A percentile compares a stretch with the other conserved stretches of the same genome.
Conservation (phyloP, 345 rosid genomes). For the Corchorus olitorius region DNA sequence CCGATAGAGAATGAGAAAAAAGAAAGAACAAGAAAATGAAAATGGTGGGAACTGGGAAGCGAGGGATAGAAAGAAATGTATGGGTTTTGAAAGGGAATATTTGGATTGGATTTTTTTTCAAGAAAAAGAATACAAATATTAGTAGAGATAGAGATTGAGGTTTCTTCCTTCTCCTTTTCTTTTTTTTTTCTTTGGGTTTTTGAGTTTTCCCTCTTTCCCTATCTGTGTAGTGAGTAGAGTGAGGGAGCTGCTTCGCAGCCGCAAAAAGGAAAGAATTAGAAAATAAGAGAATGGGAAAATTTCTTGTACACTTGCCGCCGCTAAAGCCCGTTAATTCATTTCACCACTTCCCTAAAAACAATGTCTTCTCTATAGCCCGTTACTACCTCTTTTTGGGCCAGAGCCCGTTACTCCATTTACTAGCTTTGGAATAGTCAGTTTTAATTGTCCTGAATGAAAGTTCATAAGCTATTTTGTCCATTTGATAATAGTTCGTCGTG, state of each 20-base stretch:
- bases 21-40: background rate
- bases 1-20: background rate
- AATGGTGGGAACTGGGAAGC: background rate
- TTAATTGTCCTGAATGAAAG: no score
- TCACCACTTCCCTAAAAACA: no score
- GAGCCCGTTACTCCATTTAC: no score
- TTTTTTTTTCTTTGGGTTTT: background rate
- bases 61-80: background rate
- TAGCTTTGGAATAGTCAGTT: no score
- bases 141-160: constrained; percentile 10
- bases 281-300: background rate
- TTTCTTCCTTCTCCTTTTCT: background rate
- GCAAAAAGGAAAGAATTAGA: background rate
- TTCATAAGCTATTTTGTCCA: no score
- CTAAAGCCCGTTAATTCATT: background rate
- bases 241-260: background rate
- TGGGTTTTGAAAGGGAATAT: background rate
- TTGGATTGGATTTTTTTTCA: background rate
- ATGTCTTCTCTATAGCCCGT: background rate
- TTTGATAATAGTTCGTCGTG: no score
- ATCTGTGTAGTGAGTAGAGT: background rate
- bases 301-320: background rate
- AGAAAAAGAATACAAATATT: background rate
- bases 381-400: background rate
- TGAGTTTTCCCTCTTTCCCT: background rate